These are phyloP conservation scores for Trichoderma breve DNA, from an alignment of 2,329 filamentous ascomycete genomes.

Conservation along the genomic window DNA sequence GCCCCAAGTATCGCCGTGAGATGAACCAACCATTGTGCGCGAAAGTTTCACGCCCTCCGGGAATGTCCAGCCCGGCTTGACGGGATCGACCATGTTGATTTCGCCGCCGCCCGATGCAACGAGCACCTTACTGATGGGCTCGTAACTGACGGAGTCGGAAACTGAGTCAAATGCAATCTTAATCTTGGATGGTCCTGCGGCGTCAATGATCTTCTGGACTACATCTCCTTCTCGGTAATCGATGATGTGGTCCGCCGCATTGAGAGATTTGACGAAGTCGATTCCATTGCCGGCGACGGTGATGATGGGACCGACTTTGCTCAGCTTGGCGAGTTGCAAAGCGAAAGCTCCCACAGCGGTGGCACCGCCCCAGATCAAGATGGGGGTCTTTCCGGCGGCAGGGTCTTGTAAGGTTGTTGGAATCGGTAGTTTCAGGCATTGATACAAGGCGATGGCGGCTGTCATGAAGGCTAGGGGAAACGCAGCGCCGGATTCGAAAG, in stretches of 20 bases:
- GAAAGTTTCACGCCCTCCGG: background rate
- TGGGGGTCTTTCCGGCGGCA: conserved; percentile 16
- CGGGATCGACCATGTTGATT: background rate
- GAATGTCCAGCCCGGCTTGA: background rate
- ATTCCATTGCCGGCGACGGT: conserved; percentile 48
- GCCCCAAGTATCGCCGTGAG: background rate
- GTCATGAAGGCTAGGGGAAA: conserved; percentile 57
- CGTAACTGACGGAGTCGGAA: background rate
- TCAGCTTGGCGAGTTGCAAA: conserved; percentile 49
- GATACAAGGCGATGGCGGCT: conserved; percentile 48
- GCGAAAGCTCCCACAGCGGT: conserved; percentile 56
- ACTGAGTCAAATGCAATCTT: background rate
- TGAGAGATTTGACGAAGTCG: conserved; percentile 3
- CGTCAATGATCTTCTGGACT: background rate
- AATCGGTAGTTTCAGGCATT: conserved; percentile 41
- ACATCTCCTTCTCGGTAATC: background rate
- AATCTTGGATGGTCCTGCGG: background rate
- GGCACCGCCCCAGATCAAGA: conserved; percentile 50
- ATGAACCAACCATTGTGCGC: background rate
- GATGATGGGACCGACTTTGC: conserved; percentile 58
- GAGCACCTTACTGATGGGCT: background rate
- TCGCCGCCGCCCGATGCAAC: background rate
- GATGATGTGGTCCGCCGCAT: background rate
- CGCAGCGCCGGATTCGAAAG: conserved; percentile 51
- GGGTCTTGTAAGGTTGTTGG: conserved; percentile 48